Percentiles rank a stretch among this genome's conserved stretches.
Evolutionary conservation across 73 alveolate species (phyloP).

Genomic region (Blepharisma japonicum): DNA sequence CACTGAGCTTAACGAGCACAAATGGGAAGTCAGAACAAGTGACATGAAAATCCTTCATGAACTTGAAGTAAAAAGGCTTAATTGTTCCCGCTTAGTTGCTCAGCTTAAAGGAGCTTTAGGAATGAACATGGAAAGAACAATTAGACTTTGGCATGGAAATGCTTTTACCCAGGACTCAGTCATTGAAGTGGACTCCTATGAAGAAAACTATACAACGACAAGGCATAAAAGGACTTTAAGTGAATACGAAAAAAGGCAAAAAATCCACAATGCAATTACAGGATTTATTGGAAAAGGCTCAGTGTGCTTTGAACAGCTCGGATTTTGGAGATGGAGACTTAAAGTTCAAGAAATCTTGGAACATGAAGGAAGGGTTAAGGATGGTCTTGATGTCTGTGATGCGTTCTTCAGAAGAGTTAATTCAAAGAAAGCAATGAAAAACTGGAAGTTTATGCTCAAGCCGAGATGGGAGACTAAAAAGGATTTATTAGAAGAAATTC

Average conservation of each 20-base stretch:
- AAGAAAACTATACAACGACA: not conserved
- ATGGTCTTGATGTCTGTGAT: conserved; percentile 4
- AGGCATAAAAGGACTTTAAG: not conserved
- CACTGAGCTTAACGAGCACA: not conserved
- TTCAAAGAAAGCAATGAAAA: not conserved
- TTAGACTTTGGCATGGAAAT: conserved; percentile 12
- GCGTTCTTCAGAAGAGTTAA: not conserved
- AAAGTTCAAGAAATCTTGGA: conserved; percentile 4
- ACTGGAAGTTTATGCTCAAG: not conserved
- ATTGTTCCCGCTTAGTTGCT: not conserved
- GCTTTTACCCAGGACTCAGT: not conserved
- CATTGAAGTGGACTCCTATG: not conserved
- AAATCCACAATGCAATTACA: not conserved
- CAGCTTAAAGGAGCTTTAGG: conserved; percentile 18
- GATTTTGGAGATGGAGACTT: conserved; percentile 23
- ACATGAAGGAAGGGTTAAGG: not conserved
- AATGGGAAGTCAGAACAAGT: not conserved
- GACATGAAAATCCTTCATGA: not conserved
- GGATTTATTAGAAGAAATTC: not conserved
- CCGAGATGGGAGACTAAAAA: conserved; percentile 11
- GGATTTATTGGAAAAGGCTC: conserved; percentile 8
- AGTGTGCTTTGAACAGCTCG: not conserved
- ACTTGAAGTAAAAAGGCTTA: conserved; percentile 18
- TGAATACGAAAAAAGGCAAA: not conserved
- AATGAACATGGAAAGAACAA: not conserved